Evolutionary conservation across 306 rosid genomes (phyloP).

Genomic region (Cicer chorassanicum): DNA sequence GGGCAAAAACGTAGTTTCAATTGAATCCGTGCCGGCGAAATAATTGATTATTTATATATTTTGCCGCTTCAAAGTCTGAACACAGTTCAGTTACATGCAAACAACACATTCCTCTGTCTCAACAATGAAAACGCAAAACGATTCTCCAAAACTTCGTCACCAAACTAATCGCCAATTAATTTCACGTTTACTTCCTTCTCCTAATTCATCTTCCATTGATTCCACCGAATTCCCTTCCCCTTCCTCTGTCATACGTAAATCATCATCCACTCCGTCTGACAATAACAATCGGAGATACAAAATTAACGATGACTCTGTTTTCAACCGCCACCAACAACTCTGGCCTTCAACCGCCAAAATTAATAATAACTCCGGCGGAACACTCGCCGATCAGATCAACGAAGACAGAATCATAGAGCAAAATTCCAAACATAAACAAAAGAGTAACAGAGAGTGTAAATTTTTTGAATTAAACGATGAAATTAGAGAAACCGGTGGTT

Average conservation of each 20-base stretch:
- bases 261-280: slow-evolving; percentile 33
- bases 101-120: slow-evolving; percentile 17
- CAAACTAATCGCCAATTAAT: slow-evolving; percentile 57
- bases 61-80: slow-evolving; percentile 36
- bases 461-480: slow-evolving; percentile 27
- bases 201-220: slow-evolving; percentile 45
- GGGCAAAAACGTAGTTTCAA: slow-evolving; percentile 27
- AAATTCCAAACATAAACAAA: background rate
- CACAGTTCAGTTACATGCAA: slow-evolving; percentile 4
- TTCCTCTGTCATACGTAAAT: slow-evolving; percentile 44
- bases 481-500: slow-evolving; percentile 66
- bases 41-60: background rate
- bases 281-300: slow-evolving; percentile 34
- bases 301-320: slow-evolving; percentile 49
- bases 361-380: slow-evolving; percentile 47
- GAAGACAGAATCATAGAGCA: slow-evolving; percentile 61
- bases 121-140: slow-evolving; percentile 49
- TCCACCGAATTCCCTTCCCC: slow-evolving; percentile 56
- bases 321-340: slow-evolving; percentile 58
- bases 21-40: slow-evolving; percentile 42
- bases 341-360: slow-evolving; percentile 69
- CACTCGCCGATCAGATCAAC: slow-evolving; percentile 75
- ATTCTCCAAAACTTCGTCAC: slow-evolving; percentile 50
- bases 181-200: slow-evolving; percentile 55
- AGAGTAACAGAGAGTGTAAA: slow-evolving; percentile 36